Evolutionary conservation across 2,329 filamentous ascomycete species (phyloP), one percentile per base, ranked within the genome.

Genomic region (Epicoccum nigrum): DNA sequence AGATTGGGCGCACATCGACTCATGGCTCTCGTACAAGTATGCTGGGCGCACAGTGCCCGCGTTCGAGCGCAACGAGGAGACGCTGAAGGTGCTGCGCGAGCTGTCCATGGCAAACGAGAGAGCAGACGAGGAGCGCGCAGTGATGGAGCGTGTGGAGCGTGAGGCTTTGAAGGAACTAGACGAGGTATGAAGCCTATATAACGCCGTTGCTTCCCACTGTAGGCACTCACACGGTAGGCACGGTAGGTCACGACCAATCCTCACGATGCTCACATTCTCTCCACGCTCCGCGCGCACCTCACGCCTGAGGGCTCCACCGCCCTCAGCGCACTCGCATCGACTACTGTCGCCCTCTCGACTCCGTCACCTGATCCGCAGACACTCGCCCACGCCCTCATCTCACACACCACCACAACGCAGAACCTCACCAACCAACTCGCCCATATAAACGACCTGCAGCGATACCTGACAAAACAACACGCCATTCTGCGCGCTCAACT

Each of bases 1-100:
- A 69, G 92, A 97, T 74, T 97, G 93, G 93, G 87, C 86, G 47
- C 91, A 89, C 60, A 83, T 97, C 61, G 91, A 95, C 74, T 79
- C 80, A 63, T 97, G 93, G 92, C 84, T 97, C 9, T 65, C 66
- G 7, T 79, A 81, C 37, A 81, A 83, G 52, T 89, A 89, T 67
- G 89, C 89, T 61, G 80, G 81, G 35, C 82, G 83, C 23, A 83
- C 81, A 0, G 76, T 87, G 0, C 92, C 91, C 0, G 69, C 80
- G 0, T 96, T 96, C 71, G 93, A 97, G 76, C 87, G 91, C 64
- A 97, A 94, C 68, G 81, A 87, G 23, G 89, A 93, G 37, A 97
- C 92, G 0, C 79, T 96, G 41, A 86, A 85, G 58, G 85, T 82
- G 1, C 80, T 96, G 4, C 81, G 95, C 7, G 83, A 87, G 20